Evolutionary conservation across 2,329 filamentous ascomycete genomes (phyloP), one percentile per base, ranked within the genome.

Genomic region (Hirsutella thompsonii): DNA sequence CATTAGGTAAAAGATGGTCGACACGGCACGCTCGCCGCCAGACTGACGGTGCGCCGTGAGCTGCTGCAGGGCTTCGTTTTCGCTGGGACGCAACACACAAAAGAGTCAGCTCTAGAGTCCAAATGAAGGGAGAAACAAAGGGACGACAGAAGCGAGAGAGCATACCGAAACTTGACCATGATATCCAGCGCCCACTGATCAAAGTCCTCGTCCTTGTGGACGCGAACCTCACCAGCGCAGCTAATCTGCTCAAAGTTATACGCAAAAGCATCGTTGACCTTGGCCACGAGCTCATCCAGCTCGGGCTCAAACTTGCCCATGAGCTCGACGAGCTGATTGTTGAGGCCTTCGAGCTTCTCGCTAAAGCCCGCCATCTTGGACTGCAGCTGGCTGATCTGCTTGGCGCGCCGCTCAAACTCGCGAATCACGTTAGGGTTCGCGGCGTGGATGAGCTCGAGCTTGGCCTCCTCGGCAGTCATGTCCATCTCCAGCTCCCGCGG

Each of bases 1-100:
- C 89, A 98, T 96, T 42, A 98, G 85, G 65, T 93, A 98, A 72
- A 96, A 98, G 56, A 96, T 94, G 13, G 92, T 98, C 19, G 87
- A 94, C 19, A 98, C 90, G 20, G 92, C 87, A 44, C 92, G 83
- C 66, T 98, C 92, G 48, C 92, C 92, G 53, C 92, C 92, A 2
- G 90, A 96, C 60, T 98, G 92, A 5, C 92, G 85, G 58, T 96
- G 89, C 36, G 86, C 82, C 53, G 94, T 83, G 20, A 98, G 79
- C 23, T 89, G 69, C 46, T 90, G 86, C 4, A 96, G 77, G 3
- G 74, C 76, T 58, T 96, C 92, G 56, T 81, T 77, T 55, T 90
- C 82, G 41, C 81, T 82, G 58, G 29, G 5, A 10, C 2, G 4
- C n/a, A n/a, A 14, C 37, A 4, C 19, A 1, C 35, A 21, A 5